Percentiles rank a stretch among this genome's conserved stretches.
These are phyloP conservation scores for Mrakia hoshinonis DNA, from an alignment of 768 basidiomycete genomes.

Conservation along the genomic window DNA sequence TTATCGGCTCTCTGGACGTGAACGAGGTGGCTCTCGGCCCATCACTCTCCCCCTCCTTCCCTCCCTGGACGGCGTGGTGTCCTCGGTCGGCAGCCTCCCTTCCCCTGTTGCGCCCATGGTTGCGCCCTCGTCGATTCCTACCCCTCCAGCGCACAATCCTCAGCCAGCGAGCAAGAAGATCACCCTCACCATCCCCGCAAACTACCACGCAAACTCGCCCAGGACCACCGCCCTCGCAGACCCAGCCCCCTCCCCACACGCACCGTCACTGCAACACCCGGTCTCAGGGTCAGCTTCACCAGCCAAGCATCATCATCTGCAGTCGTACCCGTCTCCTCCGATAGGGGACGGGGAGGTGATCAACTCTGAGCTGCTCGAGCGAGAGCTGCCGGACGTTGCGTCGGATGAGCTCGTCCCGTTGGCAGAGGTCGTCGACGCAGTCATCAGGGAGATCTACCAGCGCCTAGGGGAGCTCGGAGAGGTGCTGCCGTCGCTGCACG, in stretches of 20 bases:
- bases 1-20: too few species aligned
- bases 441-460: slow-evolving; percentile 69
- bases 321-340: not conserved
- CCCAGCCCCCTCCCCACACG: not conserved
- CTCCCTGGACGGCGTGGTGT: not conserved
- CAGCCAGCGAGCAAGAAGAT: not conserved
- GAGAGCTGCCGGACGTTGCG: slow-evolving; percentile 60
- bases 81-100: not conserved
- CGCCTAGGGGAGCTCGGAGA: slow-evolving; percentile 75
- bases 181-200: not conserved
- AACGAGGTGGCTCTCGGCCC: too few species aligned
- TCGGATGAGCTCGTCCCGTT: slow-evolving; percentile 65
- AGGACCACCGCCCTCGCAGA: not conserved
- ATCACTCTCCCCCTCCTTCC: not conserved
- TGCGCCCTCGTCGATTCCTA: not conserved
- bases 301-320: not conserved
- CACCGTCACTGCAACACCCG: not conserved
- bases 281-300: not conserved
- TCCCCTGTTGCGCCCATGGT: not conserved
- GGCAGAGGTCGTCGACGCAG: slow-evolving; percentile 63
- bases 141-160: not conserved
- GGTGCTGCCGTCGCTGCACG: slow-evolving; percentile 44
- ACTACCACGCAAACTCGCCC: not conserved
- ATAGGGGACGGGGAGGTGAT: slow-evolving; percentile 2
- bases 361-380: slow-evolving; percentile 46